phyloP scores from a whole-genome alignment of 2,329 filamentous ascomycete genomes.

The Penicillium sp. region DNA sequence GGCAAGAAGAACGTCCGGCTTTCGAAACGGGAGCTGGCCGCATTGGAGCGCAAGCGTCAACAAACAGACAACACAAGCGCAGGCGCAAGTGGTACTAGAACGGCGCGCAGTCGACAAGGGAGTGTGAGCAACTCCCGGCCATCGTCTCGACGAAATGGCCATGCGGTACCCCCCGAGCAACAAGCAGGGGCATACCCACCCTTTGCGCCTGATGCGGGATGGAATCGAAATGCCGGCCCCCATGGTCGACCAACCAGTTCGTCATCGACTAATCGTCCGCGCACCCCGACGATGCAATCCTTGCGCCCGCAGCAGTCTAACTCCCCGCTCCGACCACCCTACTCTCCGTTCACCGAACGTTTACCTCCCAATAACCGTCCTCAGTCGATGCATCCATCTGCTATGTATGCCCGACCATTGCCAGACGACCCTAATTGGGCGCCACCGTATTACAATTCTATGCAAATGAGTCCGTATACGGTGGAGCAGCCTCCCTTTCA shows the following conservation, averaged over 20 bases:
- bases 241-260: conserved; percentile 33
- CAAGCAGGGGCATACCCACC: conserved; percentile 31
- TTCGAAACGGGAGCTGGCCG: conserved; percentile 75
- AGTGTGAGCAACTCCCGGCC: conserved; percentile 21
- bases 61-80: conserved; percentile 41
- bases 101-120: conserved; percentile 18
- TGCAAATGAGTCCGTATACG: conserved; percentile 28
- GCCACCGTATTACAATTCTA: conserved; percentile 33
- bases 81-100: background rate
- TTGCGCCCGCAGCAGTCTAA: conserved; percentile 35
- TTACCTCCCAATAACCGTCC: conserved; percentile 37
- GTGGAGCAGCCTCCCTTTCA: conserved; percentile 32
- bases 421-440: conserved; percentile 52
- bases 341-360: conserved; percentile 34
- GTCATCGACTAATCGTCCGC: conserved; percentile 43
- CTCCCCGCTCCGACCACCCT: conserved; percentile 36
- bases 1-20: conserved; percentile 79
- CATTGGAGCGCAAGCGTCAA: conserved; percentile 69
- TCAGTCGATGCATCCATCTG: conserved; percentile 39
- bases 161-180: conserved; percentile 12
- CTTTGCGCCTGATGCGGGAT: conserved; percentile 44
- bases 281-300: conserved; percentile 43
- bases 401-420: conserved; percentile 40
- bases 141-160: conserved; percentile 19
- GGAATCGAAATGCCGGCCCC: conserved; percentile 45